Evolutionary conservation across 768 basidiomycete species (phyloP).

Genomic region (Candolleomyces aberdarensis): DNA sequence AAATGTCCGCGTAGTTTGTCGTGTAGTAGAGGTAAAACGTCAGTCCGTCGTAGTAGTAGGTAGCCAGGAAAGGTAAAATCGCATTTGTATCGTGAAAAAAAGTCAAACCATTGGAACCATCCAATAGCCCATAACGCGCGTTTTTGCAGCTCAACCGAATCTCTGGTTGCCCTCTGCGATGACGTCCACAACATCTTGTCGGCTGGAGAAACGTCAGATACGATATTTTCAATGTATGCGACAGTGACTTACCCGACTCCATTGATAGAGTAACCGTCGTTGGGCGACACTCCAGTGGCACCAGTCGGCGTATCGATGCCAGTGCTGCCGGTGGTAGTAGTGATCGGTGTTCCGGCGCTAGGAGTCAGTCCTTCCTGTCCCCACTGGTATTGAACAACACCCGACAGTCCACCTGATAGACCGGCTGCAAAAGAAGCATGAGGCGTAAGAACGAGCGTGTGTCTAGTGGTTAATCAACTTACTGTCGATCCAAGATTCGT

Average conservation of each 20-base stretch:
- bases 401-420: constrained; percentile 27
- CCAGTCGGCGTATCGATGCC: constrained; percentile 12
- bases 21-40: neutral
- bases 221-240: neutral
- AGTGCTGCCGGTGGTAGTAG: constrained; percentile 12
- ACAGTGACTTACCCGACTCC: constrained; percentile 34
- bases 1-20: constrained; percentile 1
- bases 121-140: neutral
- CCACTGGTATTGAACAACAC: constrained; percentile 53
- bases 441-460: neutral
- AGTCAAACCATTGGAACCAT: neutral
- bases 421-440: no score
- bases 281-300: constrained; percentile 52
- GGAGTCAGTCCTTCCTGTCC: constrained; percentile 49
- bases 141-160: neutral
- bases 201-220: constrained; percentile 15
- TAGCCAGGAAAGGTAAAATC: neutral
- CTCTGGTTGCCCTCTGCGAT: neutral
- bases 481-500: constrained; percentile 52
- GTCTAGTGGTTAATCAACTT: constrained; percentile 13
- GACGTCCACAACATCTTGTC: constrained; percentile 26
- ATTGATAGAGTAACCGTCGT: constrained; percentile 57
- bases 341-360: constrained; percentile 43
- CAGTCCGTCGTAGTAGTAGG: neutral
- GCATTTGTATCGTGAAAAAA: neutral